Evolutionary conservation across 441 rosid genomes (phyloP).

Genomic region (Hura crepitans): DNA sequence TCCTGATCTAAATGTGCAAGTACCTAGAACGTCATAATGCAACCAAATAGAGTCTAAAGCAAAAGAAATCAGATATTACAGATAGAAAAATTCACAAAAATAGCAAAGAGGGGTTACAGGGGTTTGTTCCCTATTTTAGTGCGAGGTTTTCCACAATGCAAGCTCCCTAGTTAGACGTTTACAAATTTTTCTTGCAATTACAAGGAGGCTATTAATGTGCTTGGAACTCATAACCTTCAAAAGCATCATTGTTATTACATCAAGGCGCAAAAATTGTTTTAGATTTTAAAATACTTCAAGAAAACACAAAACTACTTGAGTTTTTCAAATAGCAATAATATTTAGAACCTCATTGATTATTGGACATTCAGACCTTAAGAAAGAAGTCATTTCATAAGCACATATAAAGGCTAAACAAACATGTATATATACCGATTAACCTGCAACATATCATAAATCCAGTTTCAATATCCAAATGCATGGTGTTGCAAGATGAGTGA

Average conservation of each 20-base stretch:
- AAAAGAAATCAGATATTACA: background rate
- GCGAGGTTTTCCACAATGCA: background rate
- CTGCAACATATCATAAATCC: background rate
- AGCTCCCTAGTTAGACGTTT: background rate
- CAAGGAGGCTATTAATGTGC: background rate
- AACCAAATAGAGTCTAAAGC: conserved; percentile 2
- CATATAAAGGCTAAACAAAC: background rate
- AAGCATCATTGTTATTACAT: background rate
- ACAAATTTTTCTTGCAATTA: background rate
- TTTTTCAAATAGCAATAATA: background rate
- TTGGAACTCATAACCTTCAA: background rate
- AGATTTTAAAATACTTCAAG: conserved; percentile 5
- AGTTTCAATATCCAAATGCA: conserved; percentile 1
- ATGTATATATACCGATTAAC: background rate
- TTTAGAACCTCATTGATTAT: background rate
- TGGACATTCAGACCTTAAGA: background rate
- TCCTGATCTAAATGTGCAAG: background rate
- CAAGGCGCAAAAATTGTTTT: background rate
- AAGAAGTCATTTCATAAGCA: background rate
- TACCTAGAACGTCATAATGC: background rate
- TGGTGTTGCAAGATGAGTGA: background rate
- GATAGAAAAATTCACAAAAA: background rate
- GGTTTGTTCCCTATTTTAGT: background rate
- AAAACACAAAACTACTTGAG: background rate
- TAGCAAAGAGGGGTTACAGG: background rate